Evolutionary conservation across 1,284 basidiomycete species (phyloP), one percentile per base, ranked within the genome.

Genomic region (Irpex lacteus): DNA sequence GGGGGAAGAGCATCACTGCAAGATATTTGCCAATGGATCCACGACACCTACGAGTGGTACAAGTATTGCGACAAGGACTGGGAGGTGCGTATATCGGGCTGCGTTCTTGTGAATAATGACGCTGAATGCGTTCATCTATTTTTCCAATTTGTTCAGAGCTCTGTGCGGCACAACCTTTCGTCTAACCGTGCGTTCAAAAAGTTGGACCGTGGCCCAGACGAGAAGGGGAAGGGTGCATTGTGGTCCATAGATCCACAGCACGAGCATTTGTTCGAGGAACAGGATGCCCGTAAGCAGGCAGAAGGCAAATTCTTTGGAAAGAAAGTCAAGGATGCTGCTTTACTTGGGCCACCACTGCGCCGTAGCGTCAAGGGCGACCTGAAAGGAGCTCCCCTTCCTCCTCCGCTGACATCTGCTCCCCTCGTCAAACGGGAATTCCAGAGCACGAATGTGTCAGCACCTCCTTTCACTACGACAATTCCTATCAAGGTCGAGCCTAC

Each of bases 11-110:
- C 92, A 34, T 96, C 96, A 0, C 74, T 98, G 65, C 94, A 96
- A 68, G 94, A 97, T 71, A 95, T 98, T 59, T 95, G 94, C 73
- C 86, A 87, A 61, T 98, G 95, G 94, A 94, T 98, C 66, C 88
- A 90, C 72, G 90, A 90, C 58, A 90, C 88, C 66, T 91, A 90
- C 77, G 92, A 95, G 67, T 97, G 95, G 86, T 98, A 96, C 81
- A 87, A 88, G 63, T 88, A 89, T 72, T 81, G 81, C 9, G 92
- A 91, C 54, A 75, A 75, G 64, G 74, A 75, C 50, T 97, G 95
- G 95, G 93, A 92, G 88, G 92, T 93, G 67, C 69, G 86, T 79
- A 53, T 60, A 13, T 59, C 15, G 57, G n/a, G 47, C 8, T 49
- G 13, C 11, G 11, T 60, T 19, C 21, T 6, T 21, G n/a, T 15